phyloP scores from a whole-genome alignment of 2,329 filamentous ascomycete species.

The Venturia pyrina region DNA sequence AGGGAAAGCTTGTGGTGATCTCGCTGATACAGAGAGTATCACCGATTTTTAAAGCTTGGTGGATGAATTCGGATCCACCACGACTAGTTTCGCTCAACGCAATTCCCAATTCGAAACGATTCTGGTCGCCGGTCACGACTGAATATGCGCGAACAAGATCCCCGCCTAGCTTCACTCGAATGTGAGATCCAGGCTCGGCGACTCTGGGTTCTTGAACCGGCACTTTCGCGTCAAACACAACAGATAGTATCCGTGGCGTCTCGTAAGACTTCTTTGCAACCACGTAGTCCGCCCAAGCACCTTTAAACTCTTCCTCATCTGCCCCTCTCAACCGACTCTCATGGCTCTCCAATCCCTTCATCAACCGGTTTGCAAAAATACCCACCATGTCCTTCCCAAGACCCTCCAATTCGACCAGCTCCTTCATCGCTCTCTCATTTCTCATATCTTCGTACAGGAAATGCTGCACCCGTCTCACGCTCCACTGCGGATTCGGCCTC shows the following conservation, averaged over 20 bases:
- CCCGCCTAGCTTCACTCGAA: conserved; percentile 46
- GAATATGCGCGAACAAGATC: conserved; percentile 52
- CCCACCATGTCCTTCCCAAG: conserved; percentile 40
- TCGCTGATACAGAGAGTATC: conserved; percentile 42
- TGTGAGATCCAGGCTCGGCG: conserved; percentile 42
- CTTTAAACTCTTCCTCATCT: conserved; percentile 20
- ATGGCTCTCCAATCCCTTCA: conserved; percentile 30
- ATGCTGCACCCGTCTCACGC: conserved; percentile 52
- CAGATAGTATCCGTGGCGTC: conserved; percentile 41
- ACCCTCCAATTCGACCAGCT: conserved; percentile 32
- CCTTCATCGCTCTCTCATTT: conserved; percentile 38
- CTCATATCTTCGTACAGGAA: conserved; percentile 47
- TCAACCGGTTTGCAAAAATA: conserved; percentile 45
- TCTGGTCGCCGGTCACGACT: conserved; percentile 41
- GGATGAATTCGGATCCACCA: conserved; percentile 52
- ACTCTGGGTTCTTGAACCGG: conserved; percentile 25
- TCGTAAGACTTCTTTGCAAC: conserved; percentile 42
- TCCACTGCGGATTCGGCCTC: conserved; percentile 49
- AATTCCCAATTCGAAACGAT: conserved; percentile 48
- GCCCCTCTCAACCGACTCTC: conserved; percentile 20
- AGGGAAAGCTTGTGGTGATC: conserved; percentile 41
- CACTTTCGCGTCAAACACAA: conserved; percentile 41
- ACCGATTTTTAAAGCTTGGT: conserved; percentile 38
- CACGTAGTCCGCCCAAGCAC: conserved; percentile 28
- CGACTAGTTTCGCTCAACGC: conserved; percentile 45